A percentile compares a stretch with the other conserved stretches of the same genome.
Conservation (phyloP, 163 green algal species). For the Chloroidium sp. region DNA sequence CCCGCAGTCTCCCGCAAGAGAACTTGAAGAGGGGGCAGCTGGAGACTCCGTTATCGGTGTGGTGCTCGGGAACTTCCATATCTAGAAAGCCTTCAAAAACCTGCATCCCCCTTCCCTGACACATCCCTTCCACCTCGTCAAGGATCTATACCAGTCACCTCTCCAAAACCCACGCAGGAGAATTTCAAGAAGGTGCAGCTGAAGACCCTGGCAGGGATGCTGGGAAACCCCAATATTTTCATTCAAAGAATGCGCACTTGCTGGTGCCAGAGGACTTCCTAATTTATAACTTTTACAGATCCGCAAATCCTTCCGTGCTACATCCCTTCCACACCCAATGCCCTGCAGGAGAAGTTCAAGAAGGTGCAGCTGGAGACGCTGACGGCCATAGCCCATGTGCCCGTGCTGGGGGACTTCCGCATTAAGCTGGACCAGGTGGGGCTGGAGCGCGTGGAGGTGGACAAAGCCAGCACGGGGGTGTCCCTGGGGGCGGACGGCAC, state of each 20-base stretch:
- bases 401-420: constrained; percentile 1
- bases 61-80: no score
- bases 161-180: background rate
- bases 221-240: no score
- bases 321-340: no score
- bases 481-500: constrained; percentile 2
- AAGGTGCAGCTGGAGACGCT: background rate
- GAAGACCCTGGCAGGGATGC: background rate
- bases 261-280: no score
- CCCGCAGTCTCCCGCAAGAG: no score
- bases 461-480: background rate
- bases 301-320: no score
- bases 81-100: no score
- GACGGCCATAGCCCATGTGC: background rate
- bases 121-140: no score
- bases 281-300: no score
- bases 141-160: no score
- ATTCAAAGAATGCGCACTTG: no score
- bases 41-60: background rate
- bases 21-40: background rate
- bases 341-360: background rate
- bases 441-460: constrained; percentile 1
- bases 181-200: background rate
- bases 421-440: background rate
- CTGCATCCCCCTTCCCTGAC: no score